Percentiles rank a stretch among this genome's conserved stretches.
Evolutionary conservation across 2,329 filamentous ascomycete genomes (phyloP).

Genomic region (Cladorrhinum sp.): DNA sequence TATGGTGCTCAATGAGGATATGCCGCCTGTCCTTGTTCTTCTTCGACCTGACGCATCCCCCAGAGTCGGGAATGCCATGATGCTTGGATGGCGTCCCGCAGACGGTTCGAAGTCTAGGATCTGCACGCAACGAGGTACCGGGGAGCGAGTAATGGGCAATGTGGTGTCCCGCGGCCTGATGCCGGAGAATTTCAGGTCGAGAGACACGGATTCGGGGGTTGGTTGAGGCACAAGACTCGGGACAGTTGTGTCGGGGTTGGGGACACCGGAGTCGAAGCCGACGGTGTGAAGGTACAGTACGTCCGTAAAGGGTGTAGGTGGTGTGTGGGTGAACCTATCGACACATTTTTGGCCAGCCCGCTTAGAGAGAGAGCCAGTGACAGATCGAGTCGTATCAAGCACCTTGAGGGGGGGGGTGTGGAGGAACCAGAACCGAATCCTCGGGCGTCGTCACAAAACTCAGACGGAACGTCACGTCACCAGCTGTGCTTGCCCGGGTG

Average conservation of each 20-base stretch:
- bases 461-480: neutral
- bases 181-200: neutral
- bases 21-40: constrained; percentile 3
- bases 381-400: neutral
- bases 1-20: constrained; percentile 13
- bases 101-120: neutral
- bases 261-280: neutral
- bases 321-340: neutral
- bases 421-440: neutral
- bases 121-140: neutral
- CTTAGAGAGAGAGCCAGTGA: neutral
- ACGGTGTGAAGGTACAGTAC: neutral
- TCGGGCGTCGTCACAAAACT: neutral
- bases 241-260: neutral
- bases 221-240: neutral
- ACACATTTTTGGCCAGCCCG: neutral
- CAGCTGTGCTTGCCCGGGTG: neutral
- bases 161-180: neutral
- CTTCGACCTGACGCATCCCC: neutral
- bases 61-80: constrained; percentile 1
- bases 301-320: neutral
- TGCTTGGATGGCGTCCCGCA: neutral
- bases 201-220: neutral
- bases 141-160: neutral
- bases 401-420: no score